Percentiles rank a stretch among this genome's conserved stretches.
These are phyloP conservation scores for Collybia nuda DNA, from an alignment of 768 basidiomycete species.

Conservation along the genomic window DNA sequence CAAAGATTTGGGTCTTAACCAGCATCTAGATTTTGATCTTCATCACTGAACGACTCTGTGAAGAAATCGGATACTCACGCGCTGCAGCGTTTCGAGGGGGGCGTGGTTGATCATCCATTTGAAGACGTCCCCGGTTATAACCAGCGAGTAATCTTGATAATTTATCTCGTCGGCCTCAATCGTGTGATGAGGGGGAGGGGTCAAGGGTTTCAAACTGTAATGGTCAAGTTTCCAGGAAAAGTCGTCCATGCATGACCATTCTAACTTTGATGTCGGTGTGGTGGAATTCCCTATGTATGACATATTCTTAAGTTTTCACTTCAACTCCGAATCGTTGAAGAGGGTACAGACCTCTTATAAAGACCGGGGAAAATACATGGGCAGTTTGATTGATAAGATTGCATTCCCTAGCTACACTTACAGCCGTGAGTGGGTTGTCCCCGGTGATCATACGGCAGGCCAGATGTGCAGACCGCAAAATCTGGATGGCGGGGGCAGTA, in stretches of 20 bases:
- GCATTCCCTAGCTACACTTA: slow-evolving; percentile 96
- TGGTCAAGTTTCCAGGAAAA: slow-evolving; percentile 79
- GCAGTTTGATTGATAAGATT: slow-evolving; percentile 84
- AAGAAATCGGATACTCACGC: slow-evolving; percentile 50
- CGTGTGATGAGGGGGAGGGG: slow-evolving; percentile 68
- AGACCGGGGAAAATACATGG: slow-evolving; percentile 84
- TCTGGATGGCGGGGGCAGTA: slow-evolving; percentile 87
- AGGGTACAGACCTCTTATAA: slow-evolving; percentile 60
- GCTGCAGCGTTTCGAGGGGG: slow-evolving; percentile 89
- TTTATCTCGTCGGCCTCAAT: slow-evolving; percentile 71
- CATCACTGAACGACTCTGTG: background rate
- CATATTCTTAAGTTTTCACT: background rate
- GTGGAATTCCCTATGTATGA: slow-evolving; percentile 47
- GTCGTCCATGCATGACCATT: slow-evolving; percentile 95
- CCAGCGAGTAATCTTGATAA: slow-evolving; percentile 87
- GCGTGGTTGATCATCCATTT: slow-evolving; percentile 98
- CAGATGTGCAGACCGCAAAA: slow-evolving; percentile 84
- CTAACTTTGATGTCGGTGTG: slow-evolving; percentile 59
- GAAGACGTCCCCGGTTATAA: slow-evolving; percentile 93
- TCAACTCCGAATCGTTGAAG: background rate
- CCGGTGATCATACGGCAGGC: slow-evolving; percentile 98
- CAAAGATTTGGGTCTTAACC: slow-evolving; percentile 94
- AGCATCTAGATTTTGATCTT: slow-evolving; percentile 69
- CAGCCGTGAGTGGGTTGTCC: slow-evolving; percentile 94
- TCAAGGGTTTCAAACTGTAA: slow-evolving; percentile 81